Base-by-base conservation (phyloP, 352 stramenopile species). In the Peronosclerospora sorghi region DNA sequence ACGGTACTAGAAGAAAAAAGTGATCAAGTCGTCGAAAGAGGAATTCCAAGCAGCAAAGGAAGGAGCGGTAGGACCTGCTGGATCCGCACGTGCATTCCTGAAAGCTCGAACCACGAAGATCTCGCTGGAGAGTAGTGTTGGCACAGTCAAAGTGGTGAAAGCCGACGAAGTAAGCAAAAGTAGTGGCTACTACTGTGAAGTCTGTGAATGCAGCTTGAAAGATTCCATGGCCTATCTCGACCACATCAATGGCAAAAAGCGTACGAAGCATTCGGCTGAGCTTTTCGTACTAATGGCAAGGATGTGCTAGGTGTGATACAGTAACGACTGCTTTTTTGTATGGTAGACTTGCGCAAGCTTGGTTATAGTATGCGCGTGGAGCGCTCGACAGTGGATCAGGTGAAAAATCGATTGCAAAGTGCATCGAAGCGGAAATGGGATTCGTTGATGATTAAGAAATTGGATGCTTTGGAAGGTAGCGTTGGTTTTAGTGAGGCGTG, bases 221-320 rank as follows among this genome's bases (percentile, higher is more conserved):
- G 89, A 97, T 54, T 95, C 82, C 36, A 77, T 95, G 35, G 85
- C 83, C 45, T 97, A 96, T 46, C 61, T 97, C 35, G 89, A 96
- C 62, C 89, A 97, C 51, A 95, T 97, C 63, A 97, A 97, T 58
- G 89, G 89, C 51, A 96, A 96, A 75, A 90, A 91, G 54, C 88
- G 84, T 95, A 47, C 44, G 77, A 14, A 15, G 13, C 4, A 7
- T 18, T 8, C 41, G 13, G 4, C 15, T 39, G 26, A 27, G 15
- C 10, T 32, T 34, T 6, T 44, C 8, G 8, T 35, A 26, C 21
- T 12, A 8, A n/a, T 38, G 13, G 13, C 15, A 2, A n/a, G n/a
- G 28, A 34, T 10, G 28, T 30, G 10, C 26, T 30, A 15, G 28
- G 8, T n/a, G 6, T 26, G 21, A 26, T 26, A 3, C 21, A 6